Conservation (phyloP, 305 asterid genomes). For the Solanum hybrid region DNA sequence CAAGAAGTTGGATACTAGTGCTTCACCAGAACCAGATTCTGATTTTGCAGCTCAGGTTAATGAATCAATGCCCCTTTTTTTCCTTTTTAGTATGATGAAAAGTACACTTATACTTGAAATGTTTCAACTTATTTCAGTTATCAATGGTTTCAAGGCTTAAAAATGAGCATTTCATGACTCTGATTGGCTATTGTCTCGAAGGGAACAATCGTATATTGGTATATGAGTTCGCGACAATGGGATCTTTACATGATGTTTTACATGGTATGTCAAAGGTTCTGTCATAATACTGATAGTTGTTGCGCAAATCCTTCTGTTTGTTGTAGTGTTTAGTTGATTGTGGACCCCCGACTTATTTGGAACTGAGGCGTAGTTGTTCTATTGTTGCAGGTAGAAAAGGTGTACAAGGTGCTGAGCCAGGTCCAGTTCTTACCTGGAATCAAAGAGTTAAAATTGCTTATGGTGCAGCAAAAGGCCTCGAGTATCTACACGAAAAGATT, state of each 20-base stretch:
- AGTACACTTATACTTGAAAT: not conserved
- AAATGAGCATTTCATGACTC: slow-evolving; percentile 51
- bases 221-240: slow-evolving; percentile 66
- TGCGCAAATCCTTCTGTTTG: too few species aligned
- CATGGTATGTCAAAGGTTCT: slow-evolving; percentile 37
- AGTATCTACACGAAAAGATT: slow-evolving; percentile 46
- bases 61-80: not conserved
- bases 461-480: slow-evolving; percentile 59
- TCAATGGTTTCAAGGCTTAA: slow-evolving; percentile 74
- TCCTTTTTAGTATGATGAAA: not conserved
- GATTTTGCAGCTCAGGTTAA: slow-evolving; percentile 63
- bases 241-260: slow-evolving; percentile 78
- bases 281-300: too few species aligned
- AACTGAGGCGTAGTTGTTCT: not conserved
- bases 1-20: slow-evolving; percentile 60
- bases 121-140: slow-evolving; percentile 28
- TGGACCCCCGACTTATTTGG: not conserved
- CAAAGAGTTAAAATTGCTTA: slow-evolving; percentile 20
- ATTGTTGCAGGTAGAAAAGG: slow-evolving; percentile 34
- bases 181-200: slow-evolving; percentile 82
- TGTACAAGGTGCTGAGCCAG: slow-evolving; percentile 51
- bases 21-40: slow-evolving; percentile 55
- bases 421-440: slow-evolving; percentile 65
- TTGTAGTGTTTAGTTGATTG: not conserved
- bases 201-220: slow-evolving; percentile 45